Base-by-base conservation (phyloP, 768 basidiomycete genomes). In the Suillus paluster region DNA sequence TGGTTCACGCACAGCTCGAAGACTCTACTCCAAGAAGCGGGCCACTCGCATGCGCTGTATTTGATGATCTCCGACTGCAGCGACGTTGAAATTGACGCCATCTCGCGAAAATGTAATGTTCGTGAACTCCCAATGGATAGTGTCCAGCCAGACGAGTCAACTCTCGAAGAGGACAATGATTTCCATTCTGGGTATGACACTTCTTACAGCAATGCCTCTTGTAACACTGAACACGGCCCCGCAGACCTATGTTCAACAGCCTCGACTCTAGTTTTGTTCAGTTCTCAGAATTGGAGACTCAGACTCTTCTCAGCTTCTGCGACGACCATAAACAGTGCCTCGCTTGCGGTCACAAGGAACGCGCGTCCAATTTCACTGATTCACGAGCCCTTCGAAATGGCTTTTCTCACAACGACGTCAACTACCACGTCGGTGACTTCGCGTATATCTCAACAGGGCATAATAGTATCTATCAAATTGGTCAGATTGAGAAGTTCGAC, bases 1-100 rank as follows among this genome's bases (percentile, higher is more conserved):
- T 92, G 91, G 91, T 80, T 85, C 60, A 75, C 78, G 9, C 91
- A 90, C 75, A 84, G 81, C 14, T 79, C 80, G 21, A 85, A 87
- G 65, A 91, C 88, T 0, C 65, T 89, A 11, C 75, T 91, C 1
- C 86, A 90, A 65, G 86, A 92, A 66, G 80, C 83, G 0, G 81
- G 89, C 0, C 89, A 92, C 60, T 80, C 89, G 0, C 82, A 84
- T 61, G 79, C 83, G 0, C 76, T 92, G 0, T 89, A 82, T 66
- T 75, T 84, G 11, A 76, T 87, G 61, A 72, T 83, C 25, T 76
- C 79, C 7, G 75, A 75, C 44, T 92, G 91, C 65, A 85, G 83
- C 49, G 78, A 87, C 64, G 81, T 84, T 39, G 74, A 78, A 2
- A 69, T 88, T 0, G 81, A 80, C 2, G 80, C 83, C 14, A 89